Evolutionary conservation across 768 basidiomycete species (phyloP), one percentile per base, ranked within the genome.

Genomic region (Coprinopsis cinerea): DNA sequence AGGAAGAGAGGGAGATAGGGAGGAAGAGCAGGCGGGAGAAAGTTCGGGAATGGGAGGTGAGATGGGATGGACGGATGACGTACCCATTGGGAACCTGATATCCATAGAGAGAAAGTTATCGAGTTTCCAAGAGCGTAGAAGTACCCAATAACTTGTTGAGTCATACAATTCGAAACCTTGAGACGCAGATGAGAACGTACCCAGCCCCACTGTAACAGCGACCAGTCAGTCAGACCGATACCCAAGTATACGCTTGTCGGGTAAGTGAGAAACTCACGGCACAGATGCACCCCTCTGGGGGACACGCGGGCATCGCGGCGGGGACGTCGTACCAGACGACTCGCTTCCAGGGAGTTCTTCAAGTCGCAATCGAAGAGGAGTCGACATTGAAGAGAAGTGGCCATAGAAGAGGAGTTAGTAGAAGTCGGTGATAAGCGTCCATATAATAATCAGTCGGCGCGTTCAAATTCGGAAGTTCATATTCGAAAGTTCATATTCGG

Each of bases 291-390:
- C 78, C 78, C 23, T 59, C 76, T 7, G 61, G 44, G 27, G 77
- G 77, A 59, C 77, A 79, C 10, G 71, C 63, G 39, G 78, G 78
- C 61, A 79, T 61, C 6, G 62, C 67, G 9, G 68, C 66, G 15
- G 77, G 78, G 15, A 79, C 76, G 17, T 73, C 64, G 54, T 77
- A 80, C 11, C 58, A 59, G 6, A 71, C 63, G 2, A 75, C 24
- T 24, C 77, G 73, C 59, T 72, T 74, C 75, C 75, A 80, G 2
- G 78, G 77, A 2, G 78, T 78, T 55, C 76, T 24, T 42, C 22
- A 42, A 39, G 18, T 18, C 36, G 36, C 18, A 9, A 18, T n/a
- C n/a, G n/a, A n/a, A n/a, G n/a, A n/a, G n/a, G n/a, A n/a, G n/a
- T n/a, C n/a, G n/a, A n/a, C n/a, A n/a, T n/a, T n/a, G n/a, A n/a